Conservation (phyloP, 495 filamentous ascomycete genomes). For the Penicillium daleae region DNA sequence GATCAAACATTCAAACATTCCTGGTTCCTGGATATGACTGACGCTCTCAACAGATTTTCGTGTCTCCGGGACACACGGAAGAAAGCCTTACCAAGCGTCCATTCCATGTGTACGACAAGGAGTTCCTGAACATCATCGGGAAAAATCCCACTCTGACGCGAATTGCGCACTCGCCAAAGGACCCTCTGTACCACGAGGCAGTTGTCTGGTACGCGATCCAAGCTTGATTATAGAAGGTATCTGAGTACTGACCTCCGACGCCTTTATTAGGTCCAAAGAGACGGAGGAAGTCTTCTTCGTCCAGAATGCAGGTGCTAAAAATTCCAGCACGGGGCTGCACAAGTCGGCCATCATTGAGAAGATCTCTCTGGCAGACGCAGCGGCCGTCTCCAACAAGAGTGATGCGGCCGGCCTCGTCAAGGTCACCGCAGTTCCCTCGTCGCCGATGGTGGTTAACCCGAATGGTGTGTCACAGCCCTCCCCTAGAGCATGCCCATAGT, state of each 20-base stretch:
- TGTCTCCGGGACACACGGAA: slow-evolving; percentile 24
- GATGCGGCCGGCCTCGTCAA: slow-evolving; percentile 48
- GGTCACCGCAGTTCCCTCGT: slow-evolving; percentile 38
- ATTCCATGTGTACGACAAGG: slow-evolving; percentile 29
- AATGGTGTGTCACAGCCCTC: slow-evolving; percentile 46
- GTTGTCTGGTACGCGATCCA: slow-evolving; percentile 47
- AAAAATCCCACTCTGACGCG: slow-evolving; percentile 23
- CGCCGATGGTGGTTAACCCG: slow-evolving; percentile 49
- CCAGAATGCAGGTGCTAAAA: slow-evolving; percentile 51
- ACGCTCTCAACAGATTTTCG: slow-evolving; percentile 18
- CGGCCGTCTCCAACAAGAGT: slow-evolving; percentile 38
- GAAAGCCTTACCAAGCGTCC: slow-evolving; percentile 35
- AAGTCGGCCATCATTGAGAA: slow-evolving; percentile 56
- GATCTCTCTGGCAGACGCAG: slow-evolving; percentile 47
- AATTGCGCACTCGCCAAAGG: slow-evolving; percentile 25
- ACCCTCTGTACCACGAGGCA: slow-evolving; percentile 57
- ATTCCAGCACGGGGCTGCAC: slow-evolving; percentile 51
- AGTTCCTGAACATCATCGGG: slow-evolving; percentile 28
- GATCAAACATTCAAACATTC: background rate
- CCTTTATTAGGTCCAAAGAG: slow-evolving; percentile 32
- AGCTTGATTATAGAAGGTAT: background rate
- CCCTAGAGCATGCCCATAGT: too few species aligned
- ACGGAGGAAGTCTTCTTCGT: slow-evolving; percentile 58
- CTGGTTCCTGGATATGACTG: background rate
- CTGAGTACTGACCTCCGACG: background rate